Evolutionary conservation across 1,284 basidiomycete species (phyloP).

Genomic region (Microbotryomycetes sp.): DNA sequence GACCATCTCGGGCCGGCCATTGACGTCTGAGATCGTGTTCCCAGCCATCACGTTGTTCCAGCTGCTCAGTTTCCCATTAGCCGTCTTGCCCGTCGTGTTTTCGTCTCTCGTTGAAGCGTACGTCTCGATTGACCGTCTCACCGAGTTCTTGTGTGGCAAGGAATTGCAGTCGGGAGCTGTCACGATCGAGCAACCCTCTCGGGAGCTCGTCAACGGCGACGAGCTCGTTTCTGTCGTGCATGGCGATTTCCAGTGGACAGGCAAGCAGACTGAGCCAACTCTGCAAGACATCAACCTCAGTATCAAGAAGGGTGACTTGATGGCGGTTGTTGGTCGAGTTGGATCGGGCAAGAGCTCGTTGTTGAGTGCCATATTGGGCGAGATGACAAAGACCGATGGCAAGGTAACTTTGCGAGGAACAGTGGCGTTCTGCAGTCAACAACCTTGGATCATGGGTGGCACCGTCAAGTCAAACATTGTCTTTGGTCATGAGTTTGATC

Average conservation of each 20-base stretch:
- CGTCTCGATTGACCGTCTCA: conserved; percentile 76
- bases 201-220: conserved; percentile 51
- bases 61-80: conserved; percentile 79
- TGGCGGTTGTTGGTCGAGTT: conserved; percentile 80
- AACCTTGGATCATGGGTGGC: conserved; percentile 76
- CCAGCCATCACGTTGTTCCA: conserved; percentile 89
- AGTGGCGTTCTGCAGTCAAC: conserved; percentile 84
- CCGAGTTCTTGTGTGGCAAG: conserved; percentile 65
- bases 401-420: conserved; percentile 61
- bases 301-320: conserved; percentile 75
- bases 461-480: conserved; percentile 81
- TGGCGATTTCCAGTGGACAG: conserved; percentile 46
- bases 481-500: conserved; percentile 82
- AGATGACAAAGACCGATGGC: conserved; percentile 75
- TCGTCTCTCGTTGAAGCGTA: conserved; percentile 74
- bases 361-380: conserved; percentile 66
- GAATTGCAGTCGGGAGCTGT: conserved; percentile 75
- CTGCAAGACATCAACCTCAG: conserved; percentile 70
- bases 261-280: conserved; percentile 49
- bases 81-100: conserved; percentile 52
- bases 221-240: conserved; percentile 54
- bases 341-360: conserved; percentile 70
- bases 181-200: conserved; percentile 45
- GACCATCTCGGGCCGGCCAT: conserved; percentile 57
- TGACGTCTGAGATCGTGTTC: conserved; percentile 90